Evolutionary conservation across 768 basidiomycete species (phyloP).

Genomic region (Boletus fagicola): DNA sequence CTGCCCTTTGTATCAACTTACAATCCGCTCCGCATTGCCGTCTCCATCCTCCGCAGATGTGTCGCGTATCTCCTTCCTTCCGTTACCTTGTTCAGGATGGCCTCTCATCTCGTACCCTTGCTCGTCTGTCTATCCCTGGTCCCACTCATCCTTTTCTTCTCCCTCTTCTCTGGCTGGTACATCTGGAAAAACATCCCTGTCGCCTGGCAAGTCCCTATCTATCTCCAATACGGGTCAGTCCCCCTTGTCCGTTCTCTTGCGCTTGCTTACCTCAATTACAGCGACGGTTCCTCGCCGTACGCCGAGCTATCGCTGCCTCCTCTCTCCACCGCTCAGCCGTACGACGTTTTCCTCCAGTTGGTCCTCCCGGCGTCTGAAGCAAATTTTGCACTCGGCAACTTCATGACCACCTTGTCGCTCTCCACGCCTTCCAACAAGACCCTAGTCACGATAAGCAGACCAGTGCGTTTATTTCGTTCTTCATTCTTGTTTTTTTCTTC

Average conservation of each 20-base stretch:
- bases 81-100: constrained; percentile 32
- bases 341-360: constrained; percentile 69
- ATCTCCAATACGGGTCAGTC: constrained; percentile 79
- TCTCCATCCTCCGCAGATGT: constrained; percentile 3
- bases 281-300: constrained; percentile 65
- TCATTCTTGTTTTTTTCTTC: neutral
- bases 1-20: constrained; percentile 3
- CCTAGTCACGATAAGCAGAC: constrained; percentile 55
- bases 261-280: constrained; percentile 28
- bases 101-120: constrained; percentile 65
- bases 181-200: constrained; percentile 74
- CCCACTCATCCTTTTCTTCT: constrained; percentile 59
- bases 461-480: constrained; percentile 46
- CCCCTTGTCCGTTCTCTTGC: neutral
- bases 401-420: constrained; percentile 71
- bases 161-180: constrained; percentile 64
- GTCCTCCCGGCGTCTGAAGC: constrained; percentile 61
- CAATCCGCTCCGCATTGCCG: constrained; percentile 7
- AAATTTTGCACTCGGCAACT: constrained; percentile 78
- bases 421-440: constrained; percentile 62
- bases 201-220: constrained; percentile 65
- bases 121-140: constrained; percentile 58
- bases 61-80: constrained; percentile 13
- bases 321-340: constrained; percentile 63
- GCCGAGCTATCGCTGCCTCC: constrained; percentile 52